A percentile compares a stretch with the other conserved stretches of the same genome.
These are phyloP conservation scores for Selenicereus undatus DNA, from an alignment of 148 eudicot species.

Conservation along the genomic window DNA sequence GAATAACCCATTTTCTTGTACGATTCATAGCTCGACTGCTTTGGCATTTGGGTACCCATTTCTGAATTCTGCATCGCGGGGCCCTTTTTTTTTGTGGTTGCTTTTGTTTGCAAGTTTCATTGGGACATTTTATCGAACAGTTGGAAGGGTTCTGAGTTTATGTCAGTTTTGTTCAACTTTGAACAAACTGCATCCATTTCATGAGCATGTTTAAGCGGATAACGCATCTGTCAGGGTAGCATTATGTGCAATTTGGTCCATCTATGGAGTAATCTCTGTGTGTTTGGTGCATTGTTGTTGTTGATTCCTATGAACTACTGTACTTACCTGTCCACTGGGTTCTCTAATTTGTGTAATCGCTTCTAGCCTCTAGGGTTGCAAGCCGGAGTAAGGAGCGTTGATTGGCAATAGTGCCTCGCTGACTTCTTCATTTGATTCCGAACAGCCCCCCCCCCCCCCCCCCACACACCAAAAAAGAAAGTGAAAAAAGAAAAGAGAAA, in stretches of 20 bases:
- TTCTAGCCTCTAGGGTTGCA: not conserved
- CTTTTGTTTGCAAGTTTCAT: not conserved
- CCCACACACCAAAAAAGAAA: no score
- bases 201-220: not conserved
- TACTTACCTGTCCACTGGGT: not conserved
- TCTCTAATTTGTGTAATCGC: not conserved
- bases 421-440: not conserved
- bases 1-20: not conserved
- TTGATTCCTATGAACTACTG: not conserved
- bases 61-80: not conserved
- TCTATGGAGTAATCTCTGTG: not conserved
- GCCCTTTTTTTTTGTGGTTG: not conserved
- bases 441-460: not conserved
- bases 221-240: not conserved
- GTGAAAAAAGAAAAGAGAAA: not conserved
- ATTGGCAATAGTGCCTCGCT: no score
- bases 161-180: not conserved
- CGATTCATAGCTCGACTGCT: not conserved
- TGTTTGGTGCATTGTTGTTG: not conserved
- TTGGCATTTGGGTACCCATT: not conserved
- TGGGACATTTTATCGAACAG: conserved; percentile 29
- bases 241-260: not conserved
- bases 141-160: conserved; percentile 12
- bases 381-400: not conserved
- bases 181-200: not conserved